Conservation (phyloP, 768 basidiomycete species). For the Kwoniella botswanensis region DNA sequence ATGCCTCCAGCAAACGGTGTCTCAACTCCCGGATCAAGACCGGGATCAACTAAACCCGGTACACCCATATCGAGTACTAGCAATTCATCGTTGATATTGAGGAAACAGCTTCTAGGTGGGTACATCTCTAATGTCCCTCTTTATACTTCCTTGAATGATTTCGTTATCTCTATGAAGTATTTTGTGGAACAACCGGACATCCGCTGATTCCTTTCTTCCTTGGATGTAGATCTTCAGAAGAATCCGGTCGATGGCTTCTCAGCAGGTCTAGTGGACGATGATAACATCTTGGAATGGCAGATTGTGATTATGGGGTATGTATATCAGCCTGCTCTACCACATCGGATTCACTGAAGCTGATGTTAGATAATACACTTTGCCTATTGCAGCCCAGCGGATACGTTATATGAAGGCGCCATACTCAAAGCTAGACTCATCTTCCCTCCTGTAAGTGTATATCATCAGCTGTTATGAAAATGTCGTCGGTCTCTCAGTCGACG, state of each 20-base stretch:
- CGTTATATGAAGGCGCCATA: conserved; percentile 95
- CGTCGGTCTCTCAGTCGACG: too few relatives aligned
- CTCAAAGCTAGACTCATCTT: conserved; percentile 89
- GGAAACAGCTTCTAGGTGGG: conserved; percentile 53
- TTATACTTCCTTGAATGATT: not conserved
- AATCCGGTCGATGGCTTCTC: conserved; percentile 95
- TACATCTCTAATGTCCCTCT: not conserved
- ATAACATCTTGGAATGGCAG: conserved; percentile 96
- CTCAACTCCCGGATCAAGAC: conserved; percentile 32
- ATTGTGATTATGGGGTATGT: conserved; percentile 87
- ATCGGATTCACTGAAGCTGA: not conserved
- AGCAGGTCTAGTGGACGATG: conserved; percentile 94
- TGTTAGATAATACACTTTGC: not conserved
- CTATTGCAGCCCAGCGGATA: conserved; percentile 70
- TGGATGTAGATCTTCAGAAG: conserved; percentile 76
- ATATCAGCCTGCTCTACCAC: not conserved
- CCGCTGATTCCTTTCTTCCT: not conserved
- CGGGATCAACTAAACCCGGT: conserved; percentile 43
- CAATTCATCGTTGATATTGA: conserved; percentile 47
- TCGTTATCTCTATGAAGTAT: too few relatives aligned
- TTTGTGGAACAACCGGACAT: not conserved
- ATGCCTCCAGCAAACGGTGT: conserved; percentile 14
- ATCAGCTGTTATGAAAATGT: not conserved
- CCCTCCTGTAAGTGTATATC: conserved; percentile 62
- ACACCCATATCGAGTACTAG: conserved; percentile 37